A percentile compares a stretch with the other conserved stretches of the same genome.
Evolutionary conservation across 441 rosid species (phyloP).

Genomic region (Monsonia emarginata): DNA sequence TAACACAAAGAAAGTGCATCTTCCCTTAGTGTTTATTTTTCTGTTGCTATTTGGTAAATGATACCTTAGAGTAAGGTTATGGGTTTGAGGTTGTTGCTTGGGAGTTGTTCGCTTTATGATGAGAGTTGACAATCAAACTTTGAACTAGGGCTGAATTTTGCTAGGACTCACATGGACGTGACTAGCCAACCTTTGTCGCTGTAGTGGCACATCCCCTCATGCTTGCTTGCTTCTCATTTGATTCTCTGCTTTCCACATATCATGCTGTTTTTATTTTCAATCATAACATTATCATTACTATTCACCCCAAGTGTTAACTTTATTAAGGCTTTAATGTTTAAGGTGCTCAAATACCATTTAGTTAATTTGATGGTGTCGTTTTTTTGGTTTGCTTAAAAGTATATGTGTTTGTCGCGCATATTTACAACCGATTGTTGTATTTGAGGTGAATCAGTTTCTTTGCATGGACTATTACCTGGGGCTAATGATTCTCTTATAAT

Average conservation of each 20-base stretch:
- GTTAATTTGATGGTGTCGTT: background rate
- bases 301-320: background rate
- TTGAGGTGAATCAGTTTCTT: background rate
- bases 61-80: background rate
- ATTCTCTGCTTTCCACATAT: background rate
- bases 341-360: background rate
- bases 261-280: background rate
- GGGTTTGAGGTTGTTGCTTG: background rate
- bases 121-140: background rate
- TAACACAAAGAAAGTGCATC: no score
- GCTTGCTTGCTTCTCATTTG: background rate
- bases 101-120: background rate
- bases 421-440: background rate
- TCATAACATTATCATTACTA: background rate
- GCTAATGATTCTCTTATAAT: slow-evolving; percentile 11
- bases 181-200: background rate
- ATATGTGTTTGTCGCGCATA: background rate
- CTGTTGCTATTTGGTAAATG: no score
- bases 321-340: background rate
- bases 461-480: slow-evolving; percentile 1
- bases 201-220: background rate
- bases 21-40: no score
- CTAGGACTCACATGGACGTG: background rate
- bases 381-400: background rate
- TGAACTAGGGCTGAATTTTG: background rate